These are phyloP conservation scores for Suillus tomentosus DNA, from an alignment of 768 basidiomycete species.

Conservation along the genomic window DNA sequence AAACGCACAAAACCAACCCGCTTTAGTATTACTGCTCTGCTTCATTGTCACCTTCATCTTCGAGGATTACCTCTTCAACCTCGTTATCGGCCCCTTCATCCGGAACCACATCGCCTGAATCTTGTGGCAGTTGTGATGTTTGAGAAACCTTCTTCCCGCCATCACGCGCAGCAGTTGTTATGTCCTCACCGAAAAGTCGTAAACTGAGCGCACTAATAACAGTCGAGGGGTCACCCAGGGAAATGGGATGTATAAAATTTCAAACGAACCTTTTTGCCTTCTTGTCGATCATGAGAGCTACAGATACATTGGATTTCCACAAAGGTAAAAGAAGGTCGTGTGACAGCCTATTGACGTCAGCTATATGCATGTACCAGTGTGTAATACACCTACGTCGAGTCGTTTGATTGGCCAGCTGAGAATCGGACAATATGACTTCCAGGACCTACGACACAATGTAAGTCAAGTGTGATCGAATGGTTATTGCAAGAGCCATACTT, in stretches of 20 bases:
- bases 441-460: constrained; percentile 40
- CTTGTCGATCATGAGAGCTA: constrained; percentile 95
- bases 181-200: constrained; percentile 80
- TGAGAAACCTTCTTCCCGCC: constrained; percentile 29
- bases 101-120: background rate
- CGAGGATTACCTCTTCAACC: constrained; percentile 11
- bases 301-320: constrained; percentile 89
- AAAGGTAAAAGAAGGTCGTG: constrained; percentile 89
- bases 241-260: background rate
- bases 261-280: constrained; percentile 82
- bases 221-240: constrained; percentile 9
- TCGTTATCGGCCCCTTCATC: constrained; percentile 9
- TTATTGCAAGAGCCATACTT: constrained; percentile 44
- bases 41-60: constrained; percentile 10
- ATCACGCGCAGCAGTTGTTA: constrained; percentile 55
- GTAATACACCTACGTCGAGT: constrained; percentile 50
- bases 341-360: constrained; percentile 50
- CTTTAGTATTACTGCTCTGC: constrained; percentile 18
- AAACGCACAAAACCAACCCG: background rate
- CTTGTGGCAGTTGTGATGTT: background rate
- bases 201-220: constrained; percentile 75
- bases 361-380: background rate
- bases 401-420: constrained; percentile 50
- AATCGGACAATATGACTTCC: constrained; percentile 80
- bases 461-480: background rate